phyloP scores from a whole-genome alignment of 306 rosid genomes.

The Quercus rubra region DNA sequence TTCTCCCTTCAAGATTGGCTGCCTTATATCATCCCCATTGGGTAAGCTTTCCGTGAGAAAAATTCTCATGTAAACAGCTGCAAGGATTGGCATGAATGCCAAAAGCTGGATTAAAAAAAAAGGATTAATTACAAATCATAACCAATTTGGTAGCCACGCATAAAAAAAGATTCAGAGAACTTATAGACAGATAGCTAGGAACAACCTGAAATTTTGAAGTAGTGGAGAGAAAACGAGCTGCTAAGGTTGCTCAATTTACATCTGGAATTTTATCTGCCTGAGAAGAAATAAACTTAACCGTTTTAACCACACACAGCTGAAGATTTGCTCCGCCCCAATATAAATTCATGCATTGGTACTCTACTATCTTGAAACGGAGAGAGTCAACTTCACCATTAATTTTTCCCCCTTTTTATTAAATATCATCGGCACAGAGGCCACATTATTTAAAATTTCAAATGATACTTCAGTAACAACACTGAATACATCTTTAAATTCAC shows the following conservation, averaged over 20 bases:
- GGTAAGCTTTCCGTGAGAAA: slow-evolving; percentile 67
- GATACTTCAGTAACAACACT: too few relatives aligned
- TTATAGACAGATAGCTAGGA: neutral
- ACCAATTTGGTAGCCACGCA: neutral
- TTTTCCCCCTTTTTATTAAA: too few relatives aligned
- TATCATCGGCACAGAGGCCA: too few relatives aligned
- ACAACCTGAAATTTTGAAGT: slow-evolving; percentile 61
- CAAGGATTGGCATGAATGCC: slow-evolving; percentile 57
- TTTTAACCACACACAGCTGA: neutral
- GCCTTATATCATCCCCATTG: slow-evolving; percentile 23
- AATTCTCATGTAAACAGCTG: slow-evolving; percentile 71
- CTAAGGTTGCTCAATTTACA: slow-evolving; percentile 53
- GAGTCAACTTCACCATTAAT: too few relatives aligned
- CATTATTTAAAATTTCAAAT: too few relatives aligned
- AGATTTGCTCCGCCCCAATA: neutral
- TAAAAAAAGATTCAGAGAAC: neutral
- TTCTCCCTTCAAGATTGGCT: slow-evolving; percentile 55
- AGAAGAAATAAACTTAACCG: neutral
- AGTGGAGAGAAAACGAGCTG: slow-evolving; percentile 69
- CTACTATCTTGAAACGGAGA: too few relatives aligned
- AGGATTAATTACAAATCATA: neutral
- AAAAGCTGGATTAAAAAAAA: slow-evolving; percentile 43
- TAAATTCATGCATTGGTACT: neutral
- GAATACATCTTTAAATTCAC: too few relatives aligned
- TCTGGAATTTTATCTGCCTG: slow-evolving; percentile 24